These are phyloP conservation scores for Bipolaris bicolor DNA, from an alignment of 2,329 filamentous ascomycete genomes.

Conservation along the genomic window DNA sequence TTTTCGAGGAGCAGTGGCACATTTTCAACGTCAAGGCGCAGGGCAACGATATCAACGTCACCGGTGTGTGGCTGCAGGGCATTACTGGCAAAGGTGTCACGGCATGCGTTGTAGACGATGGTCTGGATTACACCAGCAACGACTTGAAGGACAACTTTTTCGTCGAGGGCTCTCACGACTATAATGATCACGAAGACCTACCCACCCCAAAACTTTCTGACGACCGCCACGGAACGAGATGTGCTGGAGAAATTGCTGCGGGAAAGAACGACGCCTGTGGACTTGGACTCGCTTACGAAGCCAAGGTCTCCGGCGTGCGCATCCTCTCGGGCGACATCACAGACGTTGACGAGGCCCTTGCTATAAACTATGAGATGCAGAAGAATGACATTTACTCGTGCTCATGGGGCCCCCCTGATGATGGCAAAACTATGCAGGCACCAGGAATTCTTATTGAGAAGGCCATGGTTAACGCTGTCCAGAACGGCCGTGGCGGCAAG, in stretches of 20 bases:
- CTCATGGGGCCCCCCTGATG: constrained; percentile 96
- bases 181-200: constrained; percentile 82
- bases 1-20: constrained; percentile 96
- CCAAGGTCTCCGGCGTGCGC: constrained; percentile 86
- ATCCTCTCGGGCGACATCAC: constrained; percentile 91
- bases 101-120: constrained; percentile 94
- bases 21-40: constrained; percentile 79
- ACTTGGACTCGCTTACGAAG: constrained; percentile 92
- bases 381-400: constrained; percentile 97
- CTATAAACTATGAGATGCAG: constrained; percentile 90
- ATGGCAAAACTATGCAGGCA: constrained; percentile 91
- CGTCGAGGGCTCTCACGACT: constrained; percentile 90
- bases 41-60: constrained; percentile 96
- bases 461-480: constrained; percentile 90
- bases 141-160: constrained; percentile 96
- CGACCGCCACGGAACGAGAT: constrained; percentile 90
- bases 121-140: constrained; percentile 91
- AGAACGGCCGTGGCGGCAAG: constrained; percentile 80
- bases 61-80: constrained; percentile 86
- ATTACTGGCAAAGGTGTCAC: constrained; percentile 89
- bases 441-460: constrained; percentile 86
- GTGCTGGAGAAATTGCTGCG: constrained; percentile 91
- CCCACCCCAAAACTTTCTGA: constrained; percentile 83
- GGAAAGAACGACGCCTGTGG: constrained; percentile 93
- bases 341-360: constrained; percentile 88